phyloP scores from a whole-genome alignment of 306 rosid genomes.

The Acacia acuminata region DNA sequence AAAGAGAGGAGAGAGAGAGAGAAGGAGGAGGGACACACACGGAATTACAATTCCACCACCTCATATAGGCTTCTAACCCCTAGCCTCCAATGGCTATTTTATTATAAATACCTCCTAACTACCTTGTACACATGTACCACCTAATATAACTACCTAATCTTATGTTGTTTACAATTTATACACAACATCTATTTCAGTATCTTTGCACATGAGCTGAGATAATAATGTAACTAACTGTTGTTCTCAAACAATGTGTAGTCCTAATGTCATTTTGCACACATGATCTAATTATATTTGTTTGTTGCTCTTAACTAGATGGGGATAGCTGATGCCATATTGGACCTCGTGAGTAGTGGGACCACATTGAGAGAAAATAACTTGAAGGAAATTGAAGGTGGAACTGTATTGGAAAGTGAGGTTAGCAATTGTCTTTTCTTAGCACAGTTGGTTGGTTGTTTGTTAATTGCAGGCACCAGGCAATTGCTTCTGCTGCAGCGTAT shows the following conservation, averaged over 20 bases:
- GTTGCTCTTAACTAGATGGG: constrained; percentile 71
- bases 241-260: neutral
- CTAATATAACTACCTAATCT: neutral
- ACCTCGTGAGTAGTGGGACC: constrained; percentile 95
- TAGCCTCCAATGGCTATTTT: neutral
- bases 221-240: neutral
- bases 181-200: neutral
- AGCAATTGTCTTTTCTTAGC: constrained; percentile 26
- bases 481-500: constrained; percentile 27
- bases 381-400: constrained; percentile 92
- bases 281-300: constrained; percentile 19
- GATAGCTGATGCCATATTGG: constrained; percentile 95
- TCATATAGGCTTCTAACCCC: too few relatives aligned
- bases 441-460: constrained; percentile 12
- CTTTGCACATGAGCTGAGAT: constrained; percentile 6
- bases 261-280: neutral
- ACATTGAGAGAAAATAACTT: constrained; percentile 83
- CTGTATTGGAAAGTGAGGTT: constrained; percentile 87
- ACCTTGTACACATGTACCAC: neutral
- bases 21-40: too few relatives aligned
- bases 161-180: neutral
- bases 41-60: too few relatives aligned
- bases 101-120: neutral
- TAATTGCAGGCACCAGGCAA: neutral
- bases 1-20: too few relatives aligned